These are phyloP conservation scores for Podaxis rugospora DNA, from an alignment of 768 basidiomycete species.

Conservation along the genomic window DNA sequence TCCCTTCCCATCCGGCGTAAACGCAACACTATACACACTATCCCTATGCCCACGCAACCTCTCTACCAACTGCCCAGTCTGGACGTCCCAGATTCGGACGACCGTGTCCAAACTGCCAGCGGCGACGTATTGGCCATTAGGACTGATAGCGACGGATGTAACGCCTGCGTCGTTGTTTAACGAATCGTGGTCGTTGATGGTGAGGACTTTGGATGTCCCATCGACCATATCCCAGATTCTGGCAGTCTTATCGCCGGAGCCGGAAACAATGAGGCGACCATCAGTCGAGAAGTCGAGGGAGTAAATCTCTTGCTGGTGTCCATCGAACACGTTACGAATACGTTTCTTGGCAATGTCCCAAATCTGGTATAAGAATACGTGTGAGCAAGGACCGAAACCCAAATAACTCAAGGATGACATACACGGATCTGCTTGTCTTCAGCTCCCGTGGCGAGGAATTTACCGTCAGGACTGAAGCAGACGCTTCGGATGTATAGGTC, in stretches of 20 bases:
- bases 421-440: conserved; percentile 89
- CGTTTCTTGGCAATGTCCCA: conserved; percentile 82
- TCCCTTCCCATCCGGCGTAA: conserved; percentile 87
- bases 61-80: conserved; percentile 59
- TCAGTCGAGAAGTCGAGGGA: conserved; percentile 84
- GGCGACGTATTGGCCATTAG: conserved; percentile 60
- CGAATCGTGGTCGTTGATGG: conserved; percentile 40
- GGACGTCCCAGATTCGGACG: conserved; percentile 74
- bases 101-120: conserved; percentile 66
- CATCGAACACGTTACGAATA: conserved; percentile 74
- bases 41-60: conserved; percentile 71
- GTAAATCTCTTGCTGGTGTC: conserved; percentile 89
- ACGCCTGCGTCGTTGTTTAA: conserved; percentile 50
- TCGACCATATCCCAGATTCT: conserved; percentile 36
- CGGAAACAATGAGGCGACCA: conserved; percentile 80
- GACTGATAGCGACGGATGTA: conserved; percentile 69
- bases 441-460: conserved; percentile 86
- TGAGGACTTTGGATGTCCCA: conserved; percentile 30
- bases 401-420: conserved; percentile 18
- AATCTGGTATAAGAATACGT: conserved; percentile 45
- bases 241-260: conserved; percentile 61
- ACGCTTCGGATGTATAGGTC: conserved; percentile 95
- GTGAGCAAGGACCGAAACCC: conserved; percentile 25
- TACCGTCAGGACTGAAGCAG: conserved; percentile 85
- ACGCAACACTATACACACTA: conserved; percentile 83